These are phyloP conservation scores for Cladorrhinum sp. DNA, from an alignment of 2,329 filamentous ascomycete species.

Conservation along the genomic window DNA sequence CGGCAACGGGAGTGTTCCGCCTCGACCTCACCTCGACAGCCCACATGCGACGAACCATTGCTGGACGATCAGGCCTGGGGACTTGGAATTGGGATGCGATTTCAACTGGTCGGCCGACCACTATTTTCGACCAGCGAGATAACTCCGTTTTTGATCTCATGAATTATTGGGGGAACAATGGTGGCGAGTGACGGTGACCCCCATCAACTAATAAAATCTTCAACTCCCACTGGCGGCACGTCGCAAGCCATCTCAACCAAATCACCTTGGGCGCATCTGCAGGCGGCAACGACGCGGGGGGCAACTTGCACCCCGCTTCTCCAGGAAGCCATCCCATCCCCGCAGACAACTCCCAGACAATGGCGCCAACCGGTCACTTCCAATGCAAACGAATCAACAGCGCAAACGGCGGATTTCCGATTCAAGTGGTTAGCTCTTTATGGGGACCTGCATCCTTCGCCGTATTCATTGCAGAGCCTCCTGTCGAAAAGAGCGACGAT, in stretches of 20 bases:
- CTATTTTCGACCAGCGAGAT: background rate
- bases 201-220: background rate
- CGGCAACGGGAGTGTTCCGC: background rate
- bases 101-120: background rate
- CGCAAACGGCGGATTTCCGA: constrained; percentile 12
- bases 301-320: constrained; percentile 3
- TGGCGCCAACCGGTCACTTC: background rate
- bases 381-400: constrained; percentile 14
- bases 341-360: background rate
- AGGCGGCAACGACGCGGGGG: background rate
- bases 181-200: background rate
- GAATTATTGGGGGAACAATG: background rate
- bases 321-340: background rate
- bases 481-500: background rate
- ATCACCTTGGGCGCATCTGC: background rate
- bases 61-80: background rate
- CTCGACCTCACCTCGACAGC: background rate
- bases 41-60: too few relatives aligned
- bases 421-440: constrained; percentile 3
- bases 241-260: background rate
- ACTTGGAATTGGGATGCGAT: background rate
- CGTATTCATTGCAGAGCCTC: too few relatives aligned
- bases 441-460: background rate
- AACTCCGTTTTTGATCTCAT: background rate
- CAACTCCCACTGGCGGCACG: background rate